Conservation (phyloP, 1,284 basidiomycete genomes). For the Malassezia obtusa region DNA sequence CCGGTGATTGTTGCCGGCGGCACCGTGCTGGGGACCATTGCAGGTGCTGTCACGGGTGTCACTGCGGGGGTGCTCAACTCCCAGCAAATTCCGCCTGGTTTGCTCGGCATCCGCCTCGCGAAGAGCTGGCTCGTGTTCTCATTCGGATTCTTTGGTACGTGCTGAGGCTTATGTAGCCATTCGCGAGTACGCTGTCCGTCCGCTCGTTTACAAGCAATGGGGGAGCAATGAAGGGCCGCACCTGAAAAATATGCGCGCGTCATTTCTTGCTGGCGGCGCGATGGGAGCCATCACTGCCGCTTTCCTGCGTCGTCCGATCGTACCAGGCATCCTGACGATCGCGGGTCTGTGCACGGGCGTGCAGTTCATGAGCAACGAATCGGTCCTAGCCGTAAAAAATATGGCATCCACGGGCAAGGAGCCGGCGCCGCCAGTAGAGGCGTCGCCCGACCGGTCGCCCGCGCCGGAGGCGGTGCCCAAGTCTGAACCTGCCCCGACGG, state of each 20-base stretch:
- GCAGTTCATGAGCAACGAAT: slow-evolving; percentile 7
- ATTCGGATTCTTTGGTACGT: slow-evolving; percentile 17
- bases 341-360: neutral
- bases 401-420: neutral
- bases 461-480: no score
- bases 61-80: neutral
- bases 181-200: slow-evolving; percentile 6
- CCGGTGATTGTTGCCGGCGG: slow-evolving; percentile 1
- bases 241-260: neutral
- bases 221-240: neutral
- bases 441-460: neutral
- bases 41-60: neutral
- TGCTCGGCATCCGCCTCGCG: slow-evolving; percentile 1
- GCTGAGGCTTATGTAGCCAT: neutral
- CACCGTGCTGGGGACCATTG: neutral
- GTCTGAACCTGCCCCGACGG: no score
- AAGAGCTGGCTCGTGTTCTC: slow-evolving; percentile 8
- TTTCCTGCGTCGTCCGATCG: neutral
- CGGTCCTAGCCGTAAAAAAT: neutral
- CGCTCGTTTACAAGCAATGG: neutral
- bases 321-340: slow-evolving; percentile 6
- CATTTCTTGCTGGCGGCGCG: slow-evolving; percentile 2
- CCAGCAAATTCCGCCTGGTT: neutral
- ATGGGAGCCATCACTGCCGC: slow-evolving; percentile 7
- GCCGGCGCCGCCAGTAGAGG: neutral